phyloP scores from a whole-genome alignment of 176 grass and related monocot genomes.

The Ensete glaucum region DNA sequence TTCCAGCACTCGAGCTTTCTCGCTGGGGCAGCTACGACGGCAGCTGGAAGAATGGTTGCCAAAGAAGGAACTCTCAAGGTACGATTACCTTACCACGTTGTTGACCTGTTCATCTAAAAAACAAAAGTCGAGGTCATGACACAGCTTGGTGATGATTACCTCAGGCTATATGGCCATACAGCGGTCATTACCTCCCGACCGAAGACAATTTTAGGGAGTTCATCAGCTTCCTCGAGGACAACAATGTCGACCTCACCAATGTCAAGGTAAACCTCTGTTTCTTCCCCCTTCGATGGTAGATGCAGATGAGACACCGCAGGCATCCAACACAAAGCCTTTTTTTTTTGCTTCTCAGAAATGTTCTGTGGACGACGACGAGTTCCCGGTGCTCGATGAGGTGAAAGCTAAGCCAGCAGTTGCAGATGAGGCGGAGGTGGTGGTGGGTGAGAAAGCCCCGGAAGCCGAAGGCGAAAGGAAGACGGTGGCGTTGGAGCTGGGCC shows the following conservation, averaged over 20 bases:
- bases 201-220: constrained; percentile 90
- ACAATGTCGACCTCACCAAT: constrained; percentile 67
- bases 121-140: neutral
- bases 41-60: constrained; percentile 71
- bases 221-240: constrained; percentile 66
- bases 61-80: constrained; percentile 63
- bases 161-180: constrained; percentile 91
- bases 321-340: neutral
- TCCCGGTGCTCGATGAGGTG: constrained; percentile 28
- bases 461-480: neutral
- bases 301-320: neutral
- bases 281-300: neutral
- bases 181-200: constrained; percentile 86
- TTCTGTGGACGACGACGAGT: constrained; percentile 73
- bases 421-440: neutral
- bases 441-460: too few species aligned
- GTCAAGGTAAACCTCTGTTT: constrained; percentile 54
- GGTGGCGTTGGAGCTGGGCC: neutral
- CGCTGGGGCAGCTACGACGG: constrained; percentile 60
- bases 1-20: constrained; percentile 98
- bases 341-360: constrained; percentile 35
- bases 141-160: neutral
- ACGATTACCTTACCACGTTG: constrained; percentile 8
- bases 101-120: neutral
- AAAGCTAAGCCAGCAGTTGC: neutral